phyloP scores from a whole-genome alignment of 768 basidiomycete species.

The Russula sp. region DNA sequence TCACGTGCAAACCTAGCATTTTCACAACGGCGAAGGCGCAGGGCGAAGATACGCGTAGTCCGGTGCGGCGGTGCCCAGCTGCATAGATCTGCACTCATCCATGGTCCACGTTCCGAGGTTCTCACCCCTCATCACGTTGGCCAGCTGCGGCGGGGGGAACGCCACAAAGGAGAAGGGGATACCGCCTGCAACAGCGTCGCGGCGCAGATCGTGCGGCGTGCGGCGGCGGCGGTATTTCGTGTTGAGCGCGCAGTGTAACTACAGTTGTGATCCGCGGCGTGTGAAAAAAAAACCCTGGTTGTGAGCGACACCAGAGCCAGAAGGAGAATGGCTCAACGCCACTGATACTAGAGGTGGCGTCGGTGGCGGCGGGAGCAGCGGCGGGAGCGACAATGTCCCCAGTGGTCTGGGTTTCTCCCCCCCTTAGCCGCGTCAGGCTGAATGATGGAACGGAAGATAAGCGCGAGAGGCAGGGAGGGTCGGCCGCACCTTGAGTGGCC shows the following conservation, averaged over 20 bases:
- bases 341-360: background rate
- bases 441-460: no score
- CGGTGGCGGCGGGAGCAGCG: background rate
- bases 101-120: slow-evolving; percentile 49
- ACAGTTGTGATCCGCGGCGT: background rate
- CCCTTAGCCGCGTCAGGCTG: slow-evolving; percentile 8
- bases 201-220: slow-evolving; percentile 21
- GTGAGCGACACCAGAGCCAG: background rate
- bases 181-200: slow-evolving; percentile 21
- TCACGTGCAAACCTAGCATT: no score
- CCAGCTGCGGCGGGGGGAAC: background rate
- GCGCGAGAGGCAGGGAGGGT: no score
- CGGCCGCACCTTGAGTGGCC: slow-evolving; percentile 33
- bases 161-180: slow-evolving; percentile 36
- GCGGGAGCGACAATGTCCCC: no score
- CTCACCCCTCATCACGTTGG: no score
- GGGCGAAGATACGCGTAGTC: no score
- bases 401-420: background rate
- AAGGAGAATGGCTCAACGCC: slow-evolving; percentile 10
- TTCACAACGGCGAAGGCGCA: no score
- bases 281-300: background rate
- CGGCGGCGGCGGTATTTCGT: slow-evolving; percentile 30
- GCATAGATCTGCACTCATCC: slow-evolving; percentile 57
- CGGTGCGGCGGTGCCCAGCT: no score
- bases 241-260: slow-evolving; percentile 36